Base-by-base conservation (phyloP, 179 eudicot species). In the Silene coronaria region DNA sequence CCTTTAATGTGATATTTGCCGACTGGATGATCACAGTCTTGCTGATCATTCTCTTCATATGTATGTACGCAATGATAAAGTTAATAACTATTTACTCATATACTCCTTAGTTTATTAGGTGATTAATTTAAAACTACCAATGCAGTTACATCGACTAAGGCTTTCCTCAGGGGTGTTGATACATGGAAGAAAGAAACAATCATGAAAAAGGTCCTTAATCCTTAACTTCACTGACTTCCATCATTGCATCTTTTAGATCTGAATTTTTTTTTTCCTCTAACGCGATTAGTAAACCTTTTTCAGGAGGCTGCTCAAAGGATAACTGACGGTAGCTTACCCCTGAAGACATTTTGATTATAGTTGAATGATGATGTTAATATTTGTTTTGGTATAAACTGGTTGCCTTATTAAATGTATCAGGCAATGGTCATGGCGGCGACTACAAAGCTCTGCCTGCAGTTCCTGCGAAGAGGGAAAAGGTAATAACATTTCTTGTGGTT, bases 21-120 rank as follows among this genome's bases (percentile, higher is more conserved):
- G 96, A 91, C 73, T 91, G 96, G 96, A 89, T 91, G 96, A 90
- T 91, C 83, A 91, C 96, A 6, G 82, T 91, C 57, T 86, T 91
- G 65, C 85, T 91, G 24, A 91, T 91, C 53, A 70, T 91, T 73
- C 96, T 91, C 67, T 91, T 91, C 58, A 1, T 89, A 62, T 89
- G 96, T 90, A 85, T 21, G 75, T 70, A 61, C 53, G n/a, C 45
- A 5, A 28, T 22, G 4, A 51, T 21, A 6, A 30, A 58, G n/a
- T n/a, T n/a, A n/a, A n/a, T n/a, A n/a, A n/a, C n/a, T n/a, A n/a
- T n/a, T n/a, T n/a, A n/a, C n/a, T n/a, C n/a, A n/a, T n/a, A n/a
- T n/a, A n/a, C n/a, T n/a, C n/a, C n/a, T n/a, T n/a, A n/a, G n/a
- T n/a, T n/a, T n/a, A n/a, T n/a, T n/a, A n/a, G 61, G 5, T 57